phyloP scores from a whole-genome alignment of 2,329 filamentous ascomycete genomes.

The Ceratocystis ficicola region DNA sequence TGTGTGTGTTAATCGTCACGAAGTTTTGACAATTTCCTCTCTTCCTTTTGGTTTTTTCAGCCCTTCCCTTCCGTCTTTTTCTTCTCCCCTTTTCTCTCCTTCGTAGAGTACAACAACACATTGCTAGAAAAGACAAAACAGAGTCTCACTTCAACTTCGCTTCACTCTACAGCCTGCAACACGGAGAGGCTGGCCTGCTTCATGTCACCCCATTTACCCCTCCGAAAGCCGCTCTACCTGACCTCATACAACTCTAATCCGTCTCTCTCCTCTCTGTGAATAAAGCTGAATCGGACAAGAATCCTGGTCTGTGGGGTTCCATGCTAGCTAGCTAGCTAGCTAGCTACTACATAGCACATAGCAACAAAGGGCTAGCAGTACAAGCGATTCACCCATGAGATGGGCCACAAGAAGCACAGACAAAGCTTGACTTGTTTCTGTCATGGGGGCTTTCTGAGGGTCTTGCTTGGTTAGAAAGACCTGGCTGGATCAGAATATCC shows the following conservation, averaged over 20 bases:
- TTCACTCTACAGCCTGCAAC: not conserved
- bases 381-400: not conserved
- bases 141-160: not conserved
- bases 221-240: not conserved
- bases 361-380: not conserved
- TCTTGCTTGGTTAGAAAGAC: slow-evolving; percentile 1
- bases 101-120: not conserved
- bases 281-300: not conserved
- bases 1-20: not conserved
- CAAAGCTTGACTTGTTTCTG: not conserved
- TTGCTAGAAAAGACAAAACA: not conserved
- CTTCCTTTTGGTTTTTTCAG: not conserved
- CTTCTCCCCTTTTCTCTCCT: not conserved
- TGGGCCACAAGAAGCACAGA: slow-evolving; percentile 4
- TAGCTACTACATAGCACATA: not conserved
- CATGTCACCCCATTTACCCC: too few relatives aligned
- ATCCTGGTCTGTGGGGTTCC: not conserved
- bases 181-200: too few relatives aligned
- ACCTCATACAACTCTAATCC: not conserved
- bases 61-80: not conserved
- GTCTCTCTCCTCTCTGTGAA: not conserved
- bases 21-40: not conserved
- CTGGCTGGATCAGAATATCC: not conserved
- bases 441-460: not conserved
- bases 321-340: too few relatives aligned